These are phyloP conservation scores for Hysterangium stoloniferum DNA, from an alignment of 768 basidiomycete species.

Conservation along the genomic window DNA sequence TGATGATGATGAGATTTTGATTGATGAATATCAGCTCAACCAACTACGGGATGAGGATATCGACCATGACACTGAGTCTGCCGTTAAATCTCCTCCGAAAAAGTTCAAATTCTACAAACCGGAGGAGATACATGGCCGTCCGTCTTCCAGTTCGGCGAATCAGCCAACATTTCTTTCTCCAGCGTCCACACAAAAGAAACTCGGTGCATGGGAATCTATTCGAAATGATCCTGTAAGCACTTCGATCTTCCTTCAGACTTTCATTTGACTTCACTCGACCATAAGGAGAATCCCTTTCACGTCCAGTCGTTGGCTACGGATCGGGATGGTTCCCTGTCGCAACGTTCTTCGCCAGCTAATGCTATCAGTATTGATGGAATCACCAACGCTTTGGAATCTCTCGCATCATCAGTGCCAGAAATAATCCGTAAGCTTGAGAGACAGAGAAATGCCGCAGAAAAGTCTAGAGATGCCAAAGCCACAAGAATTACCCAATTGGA, in stretches of 20 bases:
- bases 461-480: conserved; percentile 2
- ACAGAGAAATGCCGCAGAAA: not conserved
- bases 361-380: not conserved
- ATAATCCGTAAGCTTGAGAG: not conserved
- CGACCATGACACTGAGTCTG: not conserved
- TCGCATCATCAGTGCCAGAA: not conserved
- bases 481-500: not conserved
- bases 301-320: not conserved
- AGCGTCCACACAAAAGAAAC: not conserved
- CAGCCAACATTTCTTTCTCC: too few relatives aligned
- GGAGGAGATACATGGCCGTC: too few relatives aligned
- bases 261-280: not conserved
- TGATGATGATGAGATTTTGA: not conserved
- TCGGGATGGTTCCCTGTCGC: not conserved
- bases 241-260: not conserved
- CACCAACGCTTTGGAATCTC: not conserved
- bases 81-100: not conserved
- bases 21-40: too few relatives aligned
- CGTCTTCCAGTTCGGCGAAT: too few relatives aligned
- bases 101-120: not conserved
- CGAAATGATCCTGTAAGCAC: not conserved
- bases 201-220: not conserved
- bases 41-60: conserved; percentile 2
- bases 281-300: conserved; percentile 5
- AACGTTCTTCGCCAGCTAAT: not conserved